Evolutionary conservation across 345 rosid genomes (phyloP), one percentile per base, ranked within the genome.

Genomic region (Geranium rotundifolium): DNA sequence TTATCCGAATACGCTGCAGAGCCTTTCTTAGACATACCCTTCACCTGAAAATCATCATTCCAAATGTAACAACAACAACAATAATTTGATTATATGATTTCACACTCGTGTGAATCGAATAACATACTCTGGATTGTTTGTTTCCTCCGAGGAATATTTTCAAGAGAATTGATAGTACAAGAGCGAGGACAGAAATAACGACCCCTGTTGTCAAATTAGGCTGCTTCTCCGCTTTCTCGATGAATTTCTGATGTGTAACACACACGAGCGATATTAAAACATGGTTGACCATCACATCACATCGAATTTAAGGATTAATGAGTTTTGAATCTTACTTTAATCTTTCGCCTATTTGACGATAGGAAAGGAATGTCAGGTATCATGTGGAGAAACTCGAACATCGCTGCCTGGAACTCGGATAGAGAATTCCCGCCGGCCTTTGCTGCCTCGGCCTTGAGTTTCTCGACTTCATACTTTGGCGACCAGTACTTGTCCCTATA

Each of bases 221-320:
- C 65, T 80, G 85, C 54, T 72, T 73, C 73, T 83, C 87, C 55
- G 79, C 87, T 75, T 71, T 76, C 65, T 78, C 79, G 16, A 83
- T 63, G 19, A 80, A 52, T 27, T 80, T 80, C 87, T 83, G 70
- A 64, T 19, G 23, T 29, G 19, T 27, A 41, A 17, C 29, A 29
- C 4, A 67, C 23, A 27, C 15, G 57, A 30, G 54, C n/a, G n/a
- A 41, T 27, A 20, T 29, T 17, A 4, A 14, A 46, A 1, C 15
- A 60, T 19, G 16, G 29, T 56, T 20, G 54, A 17, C 19, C n/a
- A n/a, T n/a, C n/a, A n/a, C n/a, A n/a, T n/a, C n/a, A n/a, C n/a
- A n/a, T n/a, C n/a, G n/a, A n/a, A n/a, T n/a, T n/a, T n/a, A 18
- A 29, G 0, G 2, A 9, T 17, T 17, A 6, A 3, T 39, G 64